Evolutionary conservation across 2,329 filamentous ascomycete species (phyloP), one percentile per base, ranked within the genome.

Genomic region (Paecilomyces sp.): DNA sequence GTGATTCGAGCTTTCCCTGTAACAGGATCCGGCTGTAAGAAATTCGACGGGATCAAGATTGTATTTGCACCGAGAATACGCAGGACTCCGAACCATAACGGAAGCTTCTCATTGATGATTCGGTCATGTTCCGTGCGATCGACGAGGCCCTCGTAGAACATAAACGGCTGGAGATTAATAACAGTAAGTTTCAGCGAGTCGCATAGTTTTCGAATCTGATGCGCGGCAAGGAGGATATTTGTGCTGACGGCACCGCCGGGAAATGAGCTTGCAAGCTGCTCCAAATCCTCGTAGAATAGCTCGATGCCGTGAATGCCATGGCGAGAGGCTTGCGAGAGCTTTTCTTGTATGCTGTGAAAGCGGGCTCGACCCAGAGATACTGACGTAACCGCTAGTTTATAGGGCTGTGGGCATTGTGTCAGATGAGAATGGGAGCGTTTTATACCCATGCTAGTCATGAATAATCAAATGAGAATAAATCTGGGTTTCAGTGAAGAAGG

Each of bases 251-350:
- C 80, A 12, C 77, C 69, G 5, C 79, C 80, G 0, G 77, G 71
- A 0, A 81, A 69, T 0, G 78, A 71, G 22, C 71, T 63, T 64
- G 88, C 84, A 15, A 89, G 68, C 65, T 85, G 83, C 60, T 83
- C 76, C 6, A 92, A 81, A 70, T 92, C 89, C 69, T 92, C 88
- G 72, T 87, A 85, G 77, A 90, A 91, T 24, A 91, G 79, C 72
- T 92, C 89, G 64, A 92, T 83, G 60, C 87, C 88, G 57, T 80
- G 72, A 69, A 90, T 83, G 41, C 85, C 85, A 67, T 89, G 81
- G 56, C 79, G 76, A 6, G 81, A 76, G 4, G 88, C 88, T 75
- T 85, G 82, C 67, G 85, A 79, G 56, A 92, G 81, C 69, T 90
- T 91, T 67, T 82, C 75, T 2, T 78, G 70, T 47, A 91, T 78